A percentile compares a stretch with the other conserved stretches of the same genome.
phyloP scores from a whole-genome alignment of 257 asterid species.

The Petunia axillaris region DNA sequence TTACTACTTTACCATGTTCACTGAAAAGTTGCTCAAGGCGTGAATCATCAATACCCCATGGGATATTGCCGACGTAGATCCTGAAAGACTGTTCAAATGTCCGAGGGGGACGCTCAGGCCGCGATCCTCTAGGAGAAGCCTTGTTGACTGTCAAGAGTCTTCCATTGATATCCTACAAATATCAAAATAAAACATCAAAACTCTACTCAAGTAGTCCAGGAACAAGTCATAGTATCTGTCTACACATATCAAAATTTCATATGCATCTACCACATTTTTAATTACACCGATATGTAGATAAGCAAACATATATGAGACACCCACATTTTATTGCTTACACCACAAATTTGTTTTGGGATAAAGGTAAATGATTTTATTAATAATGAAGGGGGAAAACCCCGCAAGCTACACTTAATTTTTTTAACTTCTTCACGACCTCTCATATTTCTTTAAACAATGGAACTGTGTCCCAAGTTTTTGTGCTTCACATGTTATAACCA shows the following conservation, averaged over 20 bases:
- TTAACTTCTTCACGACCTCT: neutral
- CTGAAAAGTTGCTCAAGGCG: conserved; percentile 80
- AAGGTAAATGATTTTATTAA: too few species aligned
- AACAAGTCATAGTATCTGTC: too few species aligned
- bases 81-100: conserved; percentile 53
- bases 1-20: conserved; percentile 79
- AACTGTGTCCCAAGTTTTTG: neutral
- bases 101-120: conserved; percentile 72
- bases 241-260: too few species aligned
- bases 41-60: conserved; percentile 75
- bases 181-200: neutral
- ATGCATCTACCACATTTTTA: too few species aligned
- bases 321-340: neutral
- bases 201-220: neutral
- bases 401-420: neutral
- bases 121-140: conserved; percentile 82
- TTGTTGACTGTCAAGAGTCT: conserved; percentile 75
- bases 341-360: neutral
- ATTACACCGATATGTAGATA: neutral
- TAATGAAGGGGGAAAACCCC: neutral
- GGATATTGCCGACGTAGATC: conserved; percentile 86
- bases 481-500: neutral
- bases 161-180: conserved; percentile 72
- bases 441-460: too few species aligned
- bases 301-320: neutral